Evolutionary conservation across 352 stramenopile species (phyloP), one percentile per base, ranked within the genome.

Genomic region (Phytopythium kandeliae): DNA sequence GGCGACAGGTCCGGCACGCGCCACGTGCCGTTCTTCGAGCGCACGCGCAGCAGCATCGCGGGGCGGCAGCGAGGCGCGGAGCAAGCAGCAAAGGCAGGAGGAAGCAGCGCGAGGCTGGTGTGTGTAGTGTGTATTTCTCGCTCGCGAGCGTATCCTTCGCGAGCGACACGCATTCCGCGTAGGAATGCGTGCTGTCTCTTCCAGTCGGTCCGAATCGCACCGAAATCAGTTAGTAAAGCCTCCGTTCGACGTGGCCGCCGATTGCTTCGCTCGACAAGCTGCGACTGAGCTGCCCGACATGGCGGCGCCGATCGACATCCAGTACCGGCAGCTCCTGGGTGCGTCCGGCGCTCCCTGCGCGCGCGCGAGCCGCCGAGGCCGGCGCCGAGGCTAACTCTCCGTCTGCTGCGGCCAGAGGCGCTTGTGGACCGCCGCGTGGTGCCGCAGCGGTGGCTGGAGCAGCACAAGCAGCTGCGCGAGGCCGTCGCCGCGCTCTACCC

Each of bases 21-120:
- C 86, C 86, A 96, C 44, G 74, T 96, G 50, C 86, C 86, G 60
- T 89, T 89, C 65, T 93, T 92, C 34, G 78, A 92, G 54, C 85
- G 83, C 63, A 96, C 74, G 26, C 86, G 86, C 22, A 95, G 51
- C 46, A 95, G 60, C 79, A 92, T 93, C 46, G 59, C 50, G n/a
- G n/a, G n/a, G n/a, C n/a, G n/a, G n/a, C n/a, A n/a, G n/a, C n/a
- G n/a, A n/a, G n/a, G n/a, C n/a, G n/a, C n/a, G n/a, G n/a, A n/a
- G n/a, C n/a, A n/a, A n/a, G n/a, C n/a, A n/a, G n/a, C n/a, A n/a
- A n/a, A n/a, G n/a, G n/a, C n/a, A n/a, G 13, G 40, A 45, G 21
- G 19, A 7, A 45, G 19, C 28, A 10, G 28, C 28, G 28, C 5
- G 10, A 5, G 28, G 28, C 28, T 10, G 28, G 28, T 33, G n/a